phyloP scores from a whole-genome alignment of 2,329 filamentous ascomycete genomes.

The Colletotrichum sp. region DNA sequence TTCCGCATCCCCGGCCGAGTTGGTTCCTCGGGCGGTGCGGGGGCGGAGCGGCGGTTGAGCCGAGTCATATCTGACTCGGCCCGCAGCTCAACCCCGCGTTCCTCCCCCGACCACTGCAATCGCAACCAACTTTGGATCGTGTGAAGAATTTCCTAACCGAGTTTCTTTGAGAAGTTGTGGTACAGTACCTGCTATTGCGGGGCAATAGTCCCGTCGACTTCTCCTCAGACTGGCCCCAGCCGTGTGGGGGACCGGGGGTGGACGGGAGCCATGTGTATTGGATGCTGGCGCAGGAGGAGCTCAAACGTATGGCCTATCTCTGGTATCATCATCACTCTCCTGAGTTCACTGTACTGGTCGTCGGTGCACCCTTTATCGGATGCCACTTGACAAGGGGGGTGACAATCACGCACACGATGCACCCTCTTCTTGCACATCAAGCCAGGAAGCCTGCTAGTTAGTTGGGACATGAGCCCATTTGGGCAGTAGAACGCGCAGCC shows the following conservation, averaged over 20 bases:
- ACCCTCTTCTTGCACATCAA: neutral
- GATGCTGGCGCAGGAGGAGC: neutral
- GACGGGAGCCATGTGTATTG: neutral
- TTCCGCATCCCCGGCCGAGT: neutral
- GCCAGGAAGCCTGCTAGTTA: neutral
- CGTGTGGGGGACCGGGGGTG: no score
- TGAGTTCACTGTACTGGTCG: accelerated
- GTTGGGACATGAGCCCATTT: neutral
- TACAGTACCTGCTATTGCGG: neutral
- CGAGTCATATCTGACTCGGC: neutral
- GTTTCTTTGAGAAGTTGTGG: neutral
- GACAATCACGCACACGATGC: neutral
- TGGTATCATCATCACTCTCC: accelerated
- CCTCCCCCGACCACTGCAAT: neutral
- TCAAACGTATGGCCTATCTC: neutral
- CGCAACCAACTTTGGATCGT: neutral
- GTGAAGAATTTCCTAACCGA: neutral
- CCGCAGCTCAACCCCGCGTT: neutral
- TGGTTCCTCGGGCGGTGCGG: neutral
- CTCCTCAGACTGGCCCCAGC: no score
- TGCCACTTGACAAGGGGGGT: neutral
- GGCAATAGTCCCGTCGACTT: neutral
- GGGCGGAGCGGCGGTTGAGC: neutral
- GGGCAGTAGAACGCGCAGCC: neutral
- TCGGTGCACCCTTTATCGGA: neutral